Conservation (phyloP, 805 yeast genomes). For the Wickerhamomyces tratensis region DNA sequence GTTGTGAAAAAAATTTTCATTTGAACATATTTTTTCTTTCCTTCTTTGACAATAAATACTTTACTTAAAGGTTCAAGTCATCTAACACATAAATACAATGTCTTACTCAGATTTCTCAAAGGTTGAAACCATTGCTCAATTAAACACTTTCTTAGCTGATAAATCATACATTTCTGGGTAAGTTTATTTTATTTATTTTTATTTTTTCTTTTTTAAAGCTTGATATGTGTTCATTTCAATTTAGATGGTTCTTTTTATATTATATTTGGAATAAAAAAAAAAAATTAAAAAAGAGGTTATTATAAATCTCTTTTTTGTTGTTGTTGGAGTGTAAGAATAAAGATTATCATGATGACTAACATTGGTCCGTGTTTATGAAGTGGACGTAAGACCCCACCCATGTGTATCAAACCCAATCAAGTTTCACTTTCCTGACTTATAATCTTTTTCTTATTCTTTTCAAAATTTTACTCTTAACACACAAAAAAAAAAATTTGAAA, state of each 20-base stretch:
- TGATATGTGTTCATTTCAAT: too few relatives aligned
- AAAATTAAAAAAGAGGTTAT: too few relatives aligned
- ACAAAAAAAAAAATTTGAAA: not conserved
- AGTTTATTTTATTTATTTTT: conserved; percentile 28
- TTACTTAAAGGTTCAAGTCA: too few relatives aligned
- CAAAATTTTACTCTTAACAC: not conserved
- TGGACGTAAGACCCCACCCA: conserved; percentile 92
- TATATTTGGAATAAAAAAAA: too few relatives aligned
- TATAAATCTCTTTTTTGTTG: too few relatives aligned
- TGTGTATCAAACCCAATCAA: conserved; percentile 65
- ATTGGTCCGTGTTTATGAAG: conserved; percentile 98
- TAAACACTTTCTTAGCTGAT: conserved; percentile 82
- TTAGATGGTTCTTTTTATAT: too few relatives aligned
- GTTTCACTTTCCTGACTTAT: conserved; percentile 30
- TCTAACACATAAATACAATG: conserved; percentile 21
- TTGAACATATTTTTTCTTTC: too few relatives aligned
- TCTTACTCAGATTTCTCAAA: conserved; percentile 77
- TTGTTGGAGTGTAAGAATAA: not conserved
- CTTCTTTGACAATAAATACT: too few relatives aligned
- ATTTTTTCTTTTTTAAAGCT: too few relatives aligned
- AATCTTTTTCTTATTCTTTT: not conserved
- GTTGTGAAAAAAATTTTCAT: too few relatives aligned
- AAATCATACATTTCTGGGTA: conserved; percentile 96
- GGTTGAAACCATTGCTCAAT: conserved; percentile 60
- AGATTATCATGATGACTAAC: conserved; percentile 47